phyloP scores from a whole-genome alignment of 352 stramenopile species.

The Phytophthora kernoviae region DNA sequence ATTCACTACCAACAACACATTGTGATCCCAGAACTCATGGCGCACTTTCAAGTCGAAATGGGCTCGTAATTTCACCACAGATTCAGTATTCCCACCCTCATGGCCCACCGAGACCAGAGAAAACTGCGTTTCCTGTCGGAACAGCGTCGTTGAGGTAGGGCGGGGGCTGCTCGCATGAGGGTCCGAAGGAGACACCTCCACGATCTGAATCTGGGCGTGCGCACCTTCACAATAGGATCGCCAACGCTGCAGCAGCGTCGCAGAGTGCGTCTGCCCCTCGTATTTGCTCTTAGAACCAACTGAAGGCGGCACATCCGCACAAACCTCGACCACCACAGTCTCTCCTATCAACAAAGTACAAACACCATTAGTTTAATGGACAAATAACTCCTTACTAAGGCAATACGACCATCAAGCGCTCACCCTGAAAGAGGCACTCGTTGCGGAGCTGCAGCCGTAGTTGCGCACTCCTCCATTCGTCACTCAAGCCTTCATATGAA shows the following conservation, averaged over 20 bases:
- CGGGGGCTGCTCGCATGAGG: slow-evolving; percentile 16
- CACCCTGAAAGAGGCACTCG: slow-evolving; percentile 71
- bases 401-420: background rate
- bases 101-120: slow-evolving; percentile 26
- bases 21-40: slow-evolving; percentile 62
- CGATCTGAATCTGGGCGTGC: slow-evolving; percentile 55
- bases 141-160: slow-evolving; percentile 41
- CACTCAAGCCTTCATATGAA: slow-evolving; percentile 67
- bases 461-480: slow-evolving; percentile 69
- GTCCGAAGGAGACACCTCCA: slow-evolving; percentile 24
- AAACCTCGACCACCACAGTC: slow-evolving; percentile 44
- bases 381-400: background rate
- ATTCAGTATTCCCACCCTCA: slow-evolving; percentile 1
- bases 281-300: slow-evolving; percentile 4
- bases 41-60: slow-evolving; percentile 65
- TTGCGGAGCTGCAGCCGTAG: slow-evolving; percentile 58
- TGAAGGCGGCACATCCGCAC: slow-evolving; percentile 27
- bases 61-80: slow-evolving; percentile 38
- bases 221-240: slow-evolving; percentile 48
- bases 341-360: slow-evolving; percentile 30
- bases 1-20: slow-evolving; percentile 56
- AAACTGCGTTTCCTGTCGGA: slow-evolving; percentile 65
- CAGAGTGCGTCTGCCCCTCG: background rate
- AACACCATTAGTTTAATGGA: background rate
- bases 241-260: slow-evolving; percentile 40